Evolutionary conservation across 352 stramenopile genomes (phyloP).

Genomic region (Globisporangium parvum): DNA sequence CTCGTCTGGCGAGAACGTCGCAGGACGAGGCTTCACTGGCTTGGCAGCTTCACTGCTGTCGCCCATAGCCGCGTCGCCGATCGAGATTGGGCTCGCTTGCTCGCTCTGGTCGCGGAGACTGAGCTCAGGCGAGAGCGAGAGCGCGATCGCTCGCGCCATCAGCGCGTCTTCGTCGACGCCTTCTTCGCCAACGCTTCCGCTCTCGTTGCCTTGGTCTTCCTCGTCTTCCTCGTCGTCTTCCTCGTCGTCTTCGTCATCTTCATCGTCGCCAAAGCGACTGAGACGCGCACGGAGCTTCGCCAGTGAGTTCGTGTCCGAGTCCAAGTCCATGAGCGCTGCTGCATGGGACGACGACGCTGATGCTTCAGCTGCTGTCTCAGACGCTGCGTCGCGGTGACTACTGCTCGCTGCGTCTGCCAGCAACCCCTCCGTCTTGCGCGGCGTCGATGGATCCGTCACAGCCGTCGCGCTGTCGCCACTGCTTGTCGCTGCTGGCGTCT

Average conservation of each 20-base stretch:
- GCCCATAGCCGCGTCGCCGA: slow-evolving; percentile 16
- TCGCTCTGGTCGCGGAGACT: slow-evolving; percentile 55
- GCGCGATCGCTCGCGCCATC: slow-evolving; percentile 84
- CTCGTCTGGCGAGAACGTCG: slow-evolving; percentile 63
- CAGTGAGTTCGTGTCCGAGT: slow-evolving; percentile 54
- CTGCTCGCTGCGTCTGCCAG: neutral
- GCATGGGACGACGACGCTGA: slow-evolving; percentile 15
- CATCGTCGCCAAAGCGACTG: slow-evolving; percentile 53
- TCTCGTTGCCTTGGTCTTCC: slow-evolving; percentile 38
- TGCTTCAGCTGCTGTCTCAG: slow-evolving; percentile 18
- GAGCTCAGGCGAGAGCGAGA: slow-evolving; percentile 83
- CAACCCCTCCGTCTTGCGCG: slow-evolving; percentile 21
- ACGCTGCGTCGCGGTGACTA: slow-evolving; percentile 3
- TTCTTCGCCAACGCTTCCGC: slow-evolving; percentile 46
- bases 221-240: slow-evolving; percentile 60
- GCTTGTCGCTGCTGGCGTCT: slow-evolving; percentile 4
- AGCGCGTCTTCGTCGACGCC: slow-evolving; percentile 83
- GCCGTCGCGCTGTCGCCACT: neutral
- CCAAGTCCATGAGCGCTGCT: slow-evolving; percentile 57
- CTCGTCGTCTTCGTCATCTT: slow-evolving; percentile 47
- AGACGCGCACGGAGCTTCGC: slow-evolving; percentile 54
- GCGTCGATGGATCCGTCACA: slow-evolving; percentile 27
- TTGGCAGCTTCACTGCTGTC: slow-evolving; percentile 5
- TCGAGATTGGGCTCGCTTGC: slow-evolving; percentile 18
- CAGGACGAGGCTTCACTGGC: slow-evolving; percentile 33